Conservation (phyloP, 257 asterid genomes). For the Orobanche coerulescens region DNA sequence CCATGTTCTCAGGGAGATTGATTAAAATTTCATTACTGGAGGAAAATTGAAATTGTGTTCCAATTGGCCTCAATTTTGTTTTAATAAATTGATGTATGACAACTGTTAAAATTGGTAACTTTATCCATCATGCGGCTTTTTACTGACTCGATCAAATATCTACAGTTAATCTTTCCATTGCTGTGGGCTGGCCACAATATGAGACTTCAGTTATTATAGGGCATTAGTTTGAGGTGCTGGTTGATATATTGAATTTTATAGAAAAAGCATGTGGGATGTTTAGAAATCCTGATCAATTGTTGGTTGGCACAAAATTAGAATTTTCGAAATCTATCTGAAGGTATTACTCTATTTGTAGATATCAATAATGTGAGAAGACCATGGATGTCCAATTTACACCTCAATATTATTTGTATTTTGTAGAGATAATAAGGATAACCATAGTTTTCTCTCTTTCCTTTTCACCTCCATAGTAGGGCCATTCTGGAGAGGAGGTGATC, state of each 20-base stretch:
- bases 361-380: neutral
- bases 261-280: neutral
- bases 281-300: neutral
- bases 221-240: neutral
- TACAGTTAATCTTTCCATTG: neutral
- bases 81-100: neutral
- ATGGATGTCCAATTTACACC: neutral
- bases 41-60: neutral
- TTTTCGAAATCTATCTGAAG: neutral
- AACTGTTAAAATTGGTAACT: neutral
- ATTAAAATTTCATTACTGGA: too few species aligned
- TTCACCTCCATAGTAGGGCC: neutral
- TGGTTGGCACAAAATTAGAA: neutral
- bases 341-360: neutral
- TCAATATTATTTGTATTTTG: neutral
- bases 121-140: neutral
- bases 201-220: neutral
- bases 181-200: neutral
- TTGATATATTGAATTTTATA: neutral
- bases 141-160: neutral
- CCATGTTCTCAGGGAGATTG: neutral
- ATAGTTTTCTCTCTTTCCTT: neutral
- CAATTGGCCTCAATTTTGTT: neutral
- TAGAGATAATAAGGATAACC: neutral
- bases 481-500: neutral